These are phyloP conservation scores for Coniochaeta ligniaria DNA, from an alignment of 2,329 filamentous ascomycete genomes.

Conservation along the genomic window DNA sequence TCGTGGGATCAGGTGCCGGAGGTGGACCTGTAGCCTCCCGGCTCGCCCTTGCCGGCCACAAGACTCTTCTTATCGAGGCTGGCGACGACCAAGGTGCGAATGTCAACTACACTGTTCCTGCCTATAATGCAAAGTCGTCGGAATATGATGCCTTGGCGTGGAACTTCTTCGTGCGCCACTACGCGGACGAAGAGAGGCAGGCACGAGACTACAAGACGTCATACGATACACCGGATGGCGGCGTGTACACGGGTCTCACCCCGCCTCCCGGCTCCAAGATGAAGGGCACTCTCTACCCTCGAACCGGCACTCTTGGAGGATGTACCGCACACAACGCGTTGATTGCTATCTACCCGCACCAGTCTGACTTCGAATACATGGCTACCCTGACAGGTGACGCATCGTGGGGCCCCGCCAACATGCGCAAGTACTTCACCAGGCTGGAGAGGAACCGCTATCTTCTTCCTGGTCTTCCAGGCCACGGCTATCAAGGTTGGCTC, in stretches of 20 bases:
- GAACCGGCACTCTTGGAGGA: slow-evolving; percentile 28
- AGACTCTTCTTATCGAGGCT: slow-evolving; percentile 52
- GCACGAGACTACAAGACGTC: slow-evolving; percentile 43
- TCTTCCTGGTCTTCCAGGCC: slow-evolving; percentile 12
- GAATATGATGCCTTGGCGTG: slow-evolving; percentile 28
- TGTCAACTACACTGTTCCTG: slow-evolving; percentile 17
- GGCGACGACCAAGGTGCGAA: slow-evolving; percentile 40
- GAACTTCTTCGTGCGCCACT: slow-evolving; percentile 58
- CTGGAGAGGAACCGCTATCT: slow-evolving; percentile 49
- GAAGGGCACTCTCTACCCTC: slow-evolving; percentile 28
- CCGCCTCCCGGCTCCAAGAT: slow-evolving; percentile 23
- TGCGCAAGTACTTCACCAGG: slow-evolving; percentile 48
- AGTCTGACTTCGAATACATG: slow-evolving; percentile 34
- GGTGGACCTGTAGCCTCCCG: slow-evolving; percentile 51
- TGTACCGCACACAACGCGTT: slow-evolving; percentile 26
- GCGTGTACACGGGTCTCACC: slow-evolving; percentile 23
- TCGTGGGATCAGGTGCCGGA: slow-evolving; percentile 54
- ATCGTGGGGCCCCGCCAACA: slow-evolving; percentile 42
- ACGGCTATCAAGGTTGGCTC: background rate
- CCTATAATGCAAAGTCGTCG: slow-evolving; percentile 13
- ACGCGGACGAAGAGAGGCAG: slow-evolving; percentile 39
- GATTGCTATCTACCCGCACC: slow-evolving; percentile 28
- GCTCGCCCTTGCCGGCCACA: slow-evolving; percentile 52
- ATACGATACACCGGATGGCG: slow-evolving; percentile 26
- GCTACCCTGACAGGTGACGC: slow-evolving; percentile 31